Conservation (phyloP, 331 rosid species). For the Erythrophleum ivorense region DNA sequence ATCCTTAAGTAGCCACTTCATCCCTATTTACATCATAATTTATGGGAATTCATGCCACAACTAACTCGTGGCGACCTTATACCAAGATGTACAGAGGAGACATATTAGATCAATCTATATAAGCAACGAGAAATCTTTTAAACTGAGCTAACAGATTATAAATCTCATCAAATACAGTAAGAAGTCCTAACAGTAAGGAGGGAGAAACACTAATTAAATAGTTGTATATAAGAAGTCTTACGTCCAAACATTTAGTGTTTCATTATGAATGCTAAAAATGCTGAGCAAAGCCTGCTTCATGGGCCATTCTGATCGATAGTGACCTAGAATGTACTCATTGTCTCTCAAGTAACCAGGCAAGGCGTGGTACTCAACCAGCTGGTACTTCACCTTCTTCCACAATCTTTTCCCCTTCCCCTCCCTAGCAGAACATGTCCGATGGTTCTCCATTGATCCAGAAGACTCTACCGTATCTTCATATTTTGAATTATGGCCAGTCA, state of each 20-base stretch:
- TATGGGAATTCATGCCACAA: not conserved
- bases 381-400: constrained; percentile 94
- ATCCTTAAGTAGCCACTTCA: not conserved
- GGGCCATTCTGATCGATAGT: constrained; percentile 94
- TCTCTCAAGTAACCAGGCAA: constrained; percentile 87
- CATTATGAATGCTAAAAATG: constrained; percentile 85
- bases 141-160: not conserved
- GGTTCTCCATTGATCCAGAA: constrained; percentile 49
- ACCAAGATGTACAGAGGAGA: not conserved
- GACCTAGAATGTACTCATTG: constrained; percentile 81
- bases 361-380: constrained; percentile 88
- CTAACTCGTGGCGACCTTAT: not conserved
- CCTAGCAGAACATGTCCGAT: constrained; percentile 31
- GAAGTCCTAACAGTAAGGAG: not conserved
- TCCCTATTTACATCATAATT: not conserved
- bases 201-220: not conserved
- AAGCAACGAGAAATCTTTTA: not conserved
- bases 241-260: constrained; percentile 99
- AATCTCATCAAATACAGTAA: not conserved
- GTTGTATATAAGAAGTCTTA: constrained; percentile 45
- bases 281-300: constrained; percentile 85
- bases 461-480: constrained; percentile 33
- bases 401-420: constrained; percentile 72
- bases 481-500: constrained; percentile 43
- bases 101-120: constrained; percentile 2